These are phyloP conservation scores for Collybia sordida DNA, from an alignment of 768 basidiomycete genomes.

Conservation along the genomic window DNA sequence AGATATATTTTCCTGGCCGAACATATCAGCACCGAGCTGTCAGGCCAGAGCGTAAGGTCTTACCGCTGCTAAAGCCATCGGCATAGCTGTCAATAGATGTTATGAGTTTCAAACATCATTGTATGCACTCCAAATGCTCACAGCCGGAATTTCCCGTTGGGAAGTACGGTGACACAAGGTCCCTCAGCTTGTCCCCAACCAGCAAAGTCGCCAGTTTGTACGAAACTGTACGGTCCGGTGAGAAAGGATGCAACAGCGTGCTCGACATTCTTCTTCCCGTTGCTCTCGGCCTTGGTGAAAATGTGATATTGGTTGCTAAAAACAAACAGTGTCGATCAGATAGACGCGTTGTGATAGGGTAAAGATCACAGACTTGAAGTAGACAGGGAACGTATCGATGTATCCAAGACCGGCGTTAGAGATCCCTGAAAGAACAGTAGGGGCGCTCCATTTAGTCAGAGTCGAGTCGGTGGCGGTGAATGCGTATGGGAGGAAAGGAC, in stretches of 20 bases:
- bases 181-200: constrained; percentile 35
- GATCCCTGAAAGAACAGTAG: constrained; percentile 32
- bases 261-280: constrained; percentile 30
- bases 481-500: constrained; percentile 33
- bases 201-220: constrained; percentile 33
- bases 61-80: constrained; percentile 29
- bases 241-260: constrained; percentile 30
- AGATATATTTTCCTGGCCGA: constrained; percentile 29
- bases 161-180: constrained; percentile 27
- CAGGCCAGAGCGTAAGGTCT: neutral
- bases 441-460: constrained; percentile 27
- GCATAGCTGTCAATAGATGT: constrained; percentile 19
- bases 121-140: constrained; percentile 13
- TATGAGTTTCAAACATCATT: neutral
- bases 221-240: constrained; percentile 32
- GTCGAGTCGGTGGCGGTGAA: constrained; percentile 30
- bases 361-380: constrained; percentile 24
- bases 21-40: too few relatives aligned
- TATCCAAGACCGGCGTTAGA: constrained; percentile 33
- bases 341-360: neutral
- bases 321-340: neutral
- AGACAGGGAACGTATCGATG: constrained; percentile 34
- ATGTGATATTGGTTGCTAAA: constrained; percentile 31
- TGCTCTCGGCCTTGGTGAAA: constrained; percentile 31
- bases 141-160: constrained; percentile 31